phyloP scores from a whole-genome alignment of 169 alveolate genomes.

The Perkinsus marinus region DNA sequence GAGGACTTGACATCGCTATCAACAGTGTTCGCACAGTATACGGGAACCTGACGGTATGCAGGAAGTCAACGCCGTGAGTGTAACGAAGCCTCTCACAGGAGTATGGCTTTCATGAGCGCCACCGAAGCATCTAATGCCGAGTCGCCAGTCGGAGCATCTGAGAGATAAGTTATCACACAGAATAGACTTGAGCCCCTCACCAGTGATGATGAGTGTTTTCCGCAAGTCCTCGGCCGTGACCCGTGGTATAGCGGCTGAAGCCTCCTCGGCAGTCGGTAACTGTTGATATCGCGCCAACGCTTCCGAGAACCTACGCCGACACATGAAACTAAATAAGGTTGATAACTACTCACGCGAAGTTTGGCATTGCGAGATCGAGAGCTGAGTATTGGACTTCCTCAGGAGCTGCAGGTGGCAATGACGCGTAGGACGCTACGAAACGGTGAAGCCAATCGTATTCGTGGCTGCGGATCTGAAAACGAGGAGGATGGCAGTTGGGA shows the following conservation, averaged over 20 bases:
- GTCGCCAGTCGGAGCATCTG: background rate
- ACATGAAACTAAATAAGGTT: background rate
- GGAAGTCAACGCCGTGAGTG: background rate
- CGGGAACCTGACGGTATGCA: background rate
- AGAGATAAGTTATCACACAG: background rate
- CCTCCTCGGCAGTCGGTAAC: background rate
- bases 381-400: background rate
- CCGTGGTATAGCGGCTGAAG: background rate
- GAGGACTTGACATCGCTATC: background rate
- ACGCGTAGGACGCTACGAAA: background rate
- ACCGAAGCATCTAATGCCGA: background rate
- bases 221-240: background rate
- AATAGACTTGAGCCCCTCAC: background rate
- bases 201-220: background rate
- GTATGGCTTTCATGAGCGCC: background rate
- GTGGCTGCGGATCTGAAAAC: background rate
- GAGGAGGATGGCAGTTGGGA: background rate
- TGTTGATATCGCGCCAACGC: background rate
- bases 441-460: background rate
- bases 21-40: background rate
- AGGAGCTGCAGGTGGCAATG: background rate
- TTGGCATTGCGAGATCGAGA: background rate
- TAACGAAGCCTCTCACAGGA: background rate
- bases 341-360: background rate
- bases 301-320: background rate